These are phyloP conservation scores for Saccharum hybrid DNA, from an alignment of 202 grass and related monocot species.

Conservation along the genomic window DNA sequence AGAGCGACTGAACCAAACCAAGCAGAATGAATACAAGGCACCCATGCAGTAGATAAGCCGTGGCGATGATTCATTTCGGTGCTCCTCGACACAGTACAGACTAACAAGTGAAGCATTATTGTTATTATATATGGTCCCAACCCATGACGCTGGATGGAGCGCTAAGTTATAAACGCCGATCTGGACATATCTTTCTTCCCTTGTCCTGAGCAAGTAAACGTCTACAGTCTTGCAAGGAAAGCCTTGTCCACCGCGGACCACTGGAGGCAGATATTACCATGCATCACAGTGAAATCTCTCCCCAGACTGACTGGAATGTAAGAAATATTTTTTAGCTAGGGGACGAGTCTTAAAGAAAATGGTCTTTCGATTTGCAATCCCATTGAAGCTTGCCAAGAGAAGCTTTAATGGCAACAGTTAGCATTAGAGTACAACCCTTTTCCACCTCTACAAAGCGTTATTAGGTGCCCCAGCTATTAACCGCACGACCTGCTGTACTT, in stretches of 20 bases:
- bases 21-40: conserved; percentile 37
- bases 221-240: conserved; percentile 40
- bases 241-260: conserved; percentile 31
- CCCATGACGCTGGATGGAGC: conserved; percentile 45
- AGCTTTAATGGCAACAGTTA: conserved; percentile 29
- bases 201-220: conserved; percentile 48
- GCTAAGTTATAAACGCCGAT: conserved; percentile 39
- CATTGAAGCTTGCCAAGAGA: conserved; percentile 23
- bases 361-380: not conserved
- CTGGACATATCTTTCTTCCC: conserved; percentile 36
- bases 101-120: conserved; percentile 51
- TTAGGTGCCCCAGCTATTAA: conserved; percentile 38
- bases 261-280: conserved; percentile 24
- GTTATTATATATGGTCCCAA: conserved; percentile 48
- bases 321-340: not conserved
- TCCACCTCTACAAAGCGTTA: conserved; percentile 35
- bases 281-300: conserved; percentile 11
- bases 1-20: conserved; percentile 26
- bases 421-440: conserved; percentile 31
- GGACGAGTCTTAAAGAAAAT: not conserved
- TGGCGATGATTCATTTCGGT: conserved; percentile 46
- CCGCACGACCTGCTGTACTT: not conserved
- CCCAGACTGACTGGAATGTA: not conserved
- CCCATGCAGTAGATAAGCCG: conserved; percentile 49
- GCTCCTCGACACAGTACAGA: conserved; percentile 47